Base-by-base conservation (phyloP, 768 basidiomycete species). In the Mycena metata region DNA sequence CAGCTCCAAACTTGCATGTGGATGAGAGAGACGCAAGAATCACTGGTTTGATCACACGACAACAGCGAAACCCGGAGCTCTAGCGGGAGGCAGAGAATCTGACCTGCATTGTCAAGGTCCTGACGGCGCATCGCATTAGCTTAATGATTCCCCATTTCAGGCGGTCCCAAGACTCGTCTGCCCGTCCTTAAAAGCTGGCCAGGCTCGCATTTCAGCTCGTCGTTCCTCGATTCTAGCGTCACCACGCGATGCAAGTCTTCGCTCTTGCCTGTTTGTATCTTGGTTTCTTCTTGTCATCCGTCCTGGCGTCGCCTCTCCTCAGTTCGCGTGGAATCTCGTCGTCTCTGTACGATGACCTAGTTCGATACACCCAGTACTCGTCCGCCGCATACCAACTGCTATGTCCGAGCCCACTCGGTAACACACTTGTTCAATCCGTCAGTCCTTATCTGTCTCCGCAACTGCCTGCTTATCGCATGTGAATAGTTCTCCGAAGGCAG, bases 281-380 rank as follows among this genome's bases (percentile, higher is more conserved):
- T 24, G 43, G 19, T 2, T 30, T 56, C 11, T 15, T 56, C 24
- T 19, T 43, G 33, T 15, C 26, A 4, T 46, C 45, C 26, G 15
- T 39, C 35, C n/a, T n/a, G n/a, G 42, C 62, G 26, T 41, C 62
- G 9, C 43, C 46, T 33, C 6, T 33, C 11, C 42, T 39, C 16
- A 42, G 30, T 16, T 15, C 35, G 17, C 62, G 64, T 19, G 6
- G 67, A n/a, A n/a, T 61, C n/a, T 55, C 65, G 3, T 35, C 57
- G 33, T 63, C 46, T 35, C 67, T 78, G 16, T 84, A 81, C 60
- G 69, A 76, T 26, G 73, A 83, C 42, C 77, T 84, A 36, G 77
- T 79, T 57, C 80, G 69, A n/a, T 83, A 82, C 60, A 76, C 82
- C 0, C 81, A 82, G 71, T 84, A 84, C 69, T 77, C 83, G 16